phyloP scores from a whole-genome alignment of 83 land plant species.

The Diphasiastrum complanatum region DNA sequence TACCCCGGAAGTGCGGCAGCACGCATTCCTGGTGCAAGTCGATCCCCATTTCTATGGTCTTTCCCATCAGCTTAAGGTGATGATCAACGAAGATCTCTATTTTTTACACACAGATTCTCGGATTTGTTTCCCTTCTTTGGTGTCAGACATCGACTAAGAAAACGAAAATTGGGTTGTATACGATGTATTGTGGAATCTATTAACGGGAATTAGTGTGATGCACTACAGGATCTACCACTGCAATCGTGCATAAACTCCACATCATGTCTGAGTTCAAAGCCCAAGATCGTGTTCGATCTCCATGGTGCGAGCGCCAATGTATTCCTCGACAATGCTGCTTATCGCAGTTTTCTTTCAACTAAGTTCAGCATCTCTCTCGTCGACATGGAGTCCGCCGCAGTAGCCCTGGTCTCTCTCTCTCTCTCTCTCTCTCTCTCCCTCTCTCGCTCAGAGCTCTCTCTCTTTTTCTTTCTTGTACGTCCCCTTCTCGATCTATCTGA shows the following conservation, averaged over 20 bases:
- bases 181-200: not conserved
- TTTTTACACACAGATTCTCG: not conserved
- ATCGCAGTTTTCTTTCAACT: slow-evolving; percentile 4
- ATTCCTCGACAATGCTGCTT: slow-evolving; percentile 19
- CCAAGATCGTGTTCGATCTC: slow-evolving; percentile 15
- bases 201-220: not conserved
- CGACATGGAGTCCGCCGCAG: slow-evolving; percentile 17
- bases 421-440: too few relatives aligned
- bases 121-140: not conserved
- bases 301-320: slow-evolving; percentile 9
- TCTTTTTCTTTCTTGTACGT: not conserved
- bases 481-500: not conserved
- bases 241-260: slow-evolving; percentile 11
- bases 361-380: slow-evolving; percentile 4
- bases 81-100: not conserved
- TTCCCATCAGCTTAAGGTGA: slow-evolving; percentile 22
- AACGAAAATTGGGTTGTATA: not conserved
- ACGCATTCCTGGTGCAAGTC: slow-evolving; percentile 27
- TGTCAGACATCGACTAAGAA: not conserved
- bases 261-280: slow-evolving; percentile 6
- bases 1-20: slow-evolving; percentile 30
- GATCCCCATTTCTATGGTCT: slow-evolving; percentile 13
- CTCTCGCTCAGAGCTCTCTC: not conserved
- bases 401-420: not conserved
- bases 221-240: slow-evolving; percentile 11